phyloP scores from a whole-genome alignment of 345 rosid genomes.

The Xanthoceras sorbifolium region DNA sequence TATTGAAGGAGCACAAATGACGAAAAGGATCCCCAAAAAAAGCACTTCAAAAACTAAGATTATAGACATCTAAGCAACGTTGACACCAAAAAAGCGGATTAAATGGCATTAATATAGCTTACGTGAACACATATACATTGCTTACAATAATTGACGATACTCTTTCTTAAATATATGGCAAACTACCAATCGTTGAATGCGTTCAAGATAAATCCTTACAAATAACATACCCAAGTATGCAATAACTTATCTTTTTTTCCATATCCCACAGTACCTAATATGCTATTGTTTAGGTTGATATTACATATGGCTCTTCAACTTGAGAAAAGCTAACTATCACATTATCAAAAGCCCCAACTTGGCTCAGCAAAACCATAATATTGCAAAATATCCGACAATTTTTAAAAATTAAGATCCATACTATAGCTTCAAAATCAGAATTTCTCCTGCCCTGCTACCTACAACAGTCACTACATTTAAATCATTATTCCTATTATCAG shows the following conservation, averaged over 20 bases:
- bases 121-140: not conserved
- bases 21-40: not conserved
- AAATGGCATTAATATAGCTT: not conserved
- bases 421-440: not conserved
- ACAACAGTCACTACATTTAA: not conserved
- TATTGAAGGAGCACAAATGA: slow-evolving; percentile 16
- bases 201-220: not conserved
- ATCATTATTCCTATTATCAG: not conserved
- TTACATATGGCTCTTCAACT: not conserved
- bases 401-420: not conserved
- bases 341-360: not conserved
- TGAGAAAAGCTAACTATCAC: not conserved
- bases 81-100: not conserved
- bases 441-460: not conserved
- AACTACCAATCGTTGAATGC: not conserved
- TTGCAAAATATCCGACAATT: not conserved
- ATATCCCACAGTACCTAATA: not conserved
- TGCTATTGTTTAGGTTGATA: not conserved
- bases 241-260: not conserved
- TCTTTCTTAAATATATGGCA: not conserved
- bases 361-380: not conserved
- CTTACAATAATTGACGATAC: not conserved
- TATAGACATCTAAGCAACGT: not conserved
- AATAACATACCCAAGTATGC: not conserved
- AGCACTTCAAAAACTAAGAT: not conserved